Conservation (phyloP, 2,329 filamentous ascomycete genomes). For the Pseudogymnoascus sp. region DNA sequence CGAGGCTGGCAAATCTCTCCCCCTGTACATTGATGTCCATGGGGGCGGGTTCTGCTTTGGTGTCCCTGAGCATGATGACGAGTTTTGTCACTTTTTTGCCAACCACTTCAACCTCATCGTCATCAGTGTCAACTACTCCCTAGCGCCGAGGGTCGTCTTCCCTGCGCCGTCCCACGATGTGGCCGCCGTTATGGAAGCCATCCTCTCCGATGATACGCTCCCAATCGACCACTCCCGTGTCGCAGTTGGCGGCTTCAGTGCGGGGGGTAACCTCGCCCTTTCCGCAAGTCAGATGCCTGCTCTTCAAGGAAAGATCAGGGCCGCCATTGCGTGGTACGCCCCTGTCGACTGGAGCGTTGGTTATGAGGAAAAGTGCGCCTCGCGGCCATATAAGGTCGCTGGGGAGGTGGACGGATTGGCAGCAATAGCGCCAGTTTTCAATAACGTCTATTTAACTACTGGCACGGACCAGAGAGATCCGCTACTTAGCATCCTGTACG, state of each 20-base stretch:
- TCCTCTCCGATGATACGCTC: slow-evolving; percentile 37
- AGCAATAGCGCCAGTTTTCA: slow-evolving; percentile 12
- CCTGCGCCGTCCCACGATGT: slow-evolving; percentile 40
- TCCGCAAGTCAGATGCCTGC: slow-evolving; percentile 34
- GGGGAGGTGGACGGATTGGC: slow-evolving; percentile 18
- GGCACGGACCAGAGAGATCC: slow-evolving; percentile 22
- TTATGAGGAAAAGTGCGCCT: slow-evolving; percentile 25
- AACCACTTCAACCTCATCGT: slow-evolving; percentile 36
- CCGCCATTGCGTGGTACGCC: slow-evolving; percentile 39
- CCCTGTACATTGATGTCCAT: slow-evolving; percentile 43
- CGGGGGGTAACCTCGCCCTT: slow-evolving; percentile 43
- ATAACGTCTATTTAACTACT: slow-evolving; percentile 18
- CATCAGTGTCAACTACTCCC: slow-evolving; percentile 42
- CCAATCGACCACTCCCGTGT: slow-evolving; percentile 38
- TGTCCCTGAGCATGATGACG: slow-evolving; percentile 37
- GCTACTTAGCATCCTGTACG: slow-evolving; percentile 19
- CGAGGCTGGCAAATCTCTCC: slow-evolving; percentile 28
- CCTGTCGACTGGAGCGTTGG: slow-evolving; percentile 34
- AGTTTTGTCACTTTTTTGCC: slow-evolving; percentile 39
- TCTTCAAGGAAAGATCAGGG: slow-evolving; percentile 29
- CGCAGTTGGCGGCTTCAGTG: slow-evolving; percentile 42
- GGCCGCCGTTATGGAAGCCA: slow-evolving; percentile 35
- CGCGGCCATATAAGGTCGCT: slow-evolving; percentile 28
- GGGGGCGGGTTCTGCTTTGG: slow-evolving; percentile 44
- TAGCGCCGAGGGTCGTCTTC: slow-evolving; percentile 39